Percentiles rank a stretch among this genome's conserved stretches.
Evolutionary conservation across 257 asterid species (phyloP).

Genomic region (Misopates orontium): DNA sequence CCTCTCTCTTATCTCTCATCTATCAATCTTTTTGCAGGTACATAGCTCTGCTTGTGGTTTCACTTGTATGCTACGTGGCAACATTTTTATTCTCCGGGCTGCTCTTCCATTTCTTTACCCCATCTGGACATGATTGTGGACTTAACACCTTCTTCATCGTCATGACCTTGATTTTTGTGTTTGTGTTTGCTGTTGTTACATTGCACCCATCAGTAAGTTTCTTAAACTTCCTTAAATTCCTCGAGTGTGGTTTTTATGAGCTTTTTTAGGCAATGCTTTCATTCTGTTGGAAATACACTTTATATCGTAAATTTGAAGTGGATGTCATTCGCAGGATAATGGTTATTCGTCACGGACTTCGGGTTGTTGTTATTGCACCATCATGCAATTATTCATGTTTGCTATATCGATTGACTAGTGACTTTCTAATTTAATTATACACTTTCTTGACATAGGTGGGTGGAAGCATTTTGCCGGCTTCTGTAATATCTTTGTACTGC

Average conservation of each 20-base stretch:
- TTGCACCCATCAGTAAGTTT: constrained; percentile 84
- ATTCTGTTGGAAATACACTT: neutral
- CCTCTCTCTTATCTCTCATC: neutral
- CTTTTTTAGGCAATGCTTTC: neutral
- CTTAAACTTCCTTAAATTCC: constrained; percentile 15
- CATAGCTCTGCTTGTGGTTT: constrained; percentile 75
- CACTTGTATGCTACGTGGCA: constrained; percentile 83
- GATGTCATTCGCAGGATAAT: no score
- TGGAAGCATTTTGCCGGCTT: constrained; percentile 90
- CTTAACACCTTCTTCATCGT: constrained; percentile 82
- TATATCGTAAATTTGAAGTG: constrained; percentile 6
- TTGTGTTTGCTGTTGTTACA: constrained; percentile 72
- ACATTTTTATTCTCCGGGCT: constrained; percentile 73
- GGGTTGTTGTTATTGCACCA: neutral
- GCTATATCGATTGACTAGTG: neutral
- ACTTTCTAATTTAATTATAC: constrained; percentile 13
- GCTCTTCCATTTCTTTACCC: constrained; percentile 81
- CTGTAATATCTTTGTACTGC: constrained; percentile 86
- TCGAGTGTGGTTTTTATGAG: neutral
- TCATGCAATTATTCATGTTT: neutral
- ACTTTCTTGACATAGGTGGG: constrained; percentile 48
- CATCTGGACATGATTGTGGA: constrained; percentile 94
- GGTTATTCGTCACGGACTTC: no score
- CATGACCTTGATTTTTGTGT: constrained; percentile 64
- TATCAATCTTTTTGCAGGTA: constrained; percentile 51